phyloP scores from a whole-genome alignment of 495 filamentous ascomycete genomes.

The Endocarpon pusillum region DNA sequence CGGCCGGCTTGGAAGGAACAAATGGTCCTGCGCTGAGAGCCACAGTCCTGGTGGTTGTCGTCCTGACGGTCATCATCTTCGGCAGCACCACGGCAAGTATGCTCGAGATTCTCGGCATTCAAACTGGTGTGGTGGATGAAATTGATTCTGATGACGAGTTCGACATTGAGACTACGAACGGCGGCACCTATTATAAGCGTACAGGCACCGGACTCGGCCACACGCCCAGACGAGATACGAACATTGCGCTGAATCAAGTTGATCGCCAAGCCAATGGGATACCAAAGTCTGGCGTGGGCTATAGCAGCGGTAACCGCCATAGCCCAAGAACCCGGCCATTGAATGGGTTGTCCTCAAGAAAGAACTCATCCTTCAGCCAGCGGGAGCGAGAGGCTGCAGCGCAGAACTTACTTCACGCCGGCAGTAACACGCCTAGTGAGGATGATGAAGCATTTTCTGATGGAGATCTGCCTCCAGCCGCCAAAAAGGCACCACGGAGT shows the following conservation, averaged over 20 bases:
- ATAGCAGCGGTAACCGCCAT: conserved; percentile 35
- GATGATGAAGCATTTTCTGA: conserved; percentile 34
- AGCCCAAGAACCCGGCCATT: conserved; percentile 30
- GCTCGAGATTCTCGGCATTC: conserved; percentile 87
- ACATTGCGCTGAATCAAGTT: conserved; percentile 36
- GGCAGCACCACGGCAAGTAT: conserved; percentile 97
- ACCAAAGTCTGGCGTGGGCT: conserved; percentile 17
- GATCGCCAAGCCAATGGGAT: conserved; percentile 17
- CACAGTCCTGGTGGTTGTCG: conserved; percentile 90
- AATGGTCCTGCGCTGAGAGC: conserved; percentile 69
- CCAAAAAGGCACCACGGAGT: conserved; percentile 18
- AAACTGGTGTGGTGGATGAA: conserved; percentile 90
- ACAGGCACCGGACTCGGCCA: conserved; percentile 54
- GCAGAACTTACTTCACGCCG: conserved; percentile 42
- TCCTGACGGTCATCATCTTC: conserved; percentile 95
- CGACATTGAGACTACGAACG: conserved; percentile 74
- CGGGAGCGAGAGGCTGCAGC: conserved; percentile 25
- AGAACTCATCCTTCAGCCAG: conserved; percentile 20
- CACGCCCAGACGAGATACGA: conserved; percentile 44
- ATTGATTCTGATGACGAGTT: conserved; percentile 96
- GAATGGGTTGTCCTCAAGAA: conserved; percentile 33
- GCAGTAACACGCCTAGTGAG: conserved; percentile 26
- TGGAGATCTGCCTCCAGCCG: conserved; percentile 34
- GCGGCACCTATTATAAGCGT: conserved; percentile 62
- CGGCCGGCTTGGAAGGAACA: conserved; percentile 63